Evolutionary conservation across 2,329 filamentous ascomycete genomes (phyloP).

Genomic region (Calonectria crousiana): DNA sequence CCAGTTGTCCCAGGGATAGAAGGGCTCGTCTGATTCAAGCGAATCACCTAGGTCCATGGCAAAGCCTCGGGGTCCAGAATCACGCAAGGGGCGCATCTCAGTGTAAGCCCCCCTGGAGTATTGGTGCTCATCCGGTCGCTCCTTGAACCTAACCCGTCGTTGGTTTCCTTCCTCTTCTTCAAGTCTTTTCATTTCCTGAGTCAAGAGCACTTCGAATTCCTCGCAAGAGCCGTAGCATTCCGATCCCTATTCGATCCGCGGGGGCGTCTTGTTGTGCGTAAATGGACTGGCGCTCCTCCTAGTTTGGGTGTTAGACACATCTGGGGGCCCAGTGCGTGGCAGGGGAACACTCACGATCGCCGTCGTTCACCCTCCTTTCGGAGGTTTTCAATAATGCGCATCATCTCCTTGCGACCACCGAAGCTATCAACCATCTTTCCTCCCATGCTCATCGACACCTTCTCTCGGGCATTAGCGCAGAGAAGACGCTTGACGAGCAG

Average conservation of each 20-base stretch:
- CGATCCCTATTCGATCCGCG: constrained; percentile 58
- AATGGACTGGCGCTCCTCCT: constrained; percentile 55
- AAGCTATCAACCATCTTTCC: constrained; percentile 85
- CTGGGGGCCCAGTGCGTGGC: background rate
- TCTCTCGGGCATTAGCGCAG: constrained; percentile 82
- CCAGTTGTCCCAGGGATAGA: constrained; percentile 11
- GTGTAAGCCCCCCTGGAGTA: background rate
- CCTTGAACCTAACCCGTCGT: background rate
- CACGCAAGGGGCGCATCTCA: background rate
- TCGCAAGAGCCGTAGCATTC: constrained; percentile 47
- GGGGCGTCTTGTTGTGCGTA: constrained; percentile 54
- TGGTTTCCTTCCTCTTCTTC: background rate
- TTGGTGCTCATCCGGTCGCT: background rate
- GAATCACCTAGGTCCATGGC: background rate
- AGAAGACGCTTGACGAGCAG: constrained; percentile 88
- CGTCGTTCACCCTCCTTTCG: constrained; percentile 89
- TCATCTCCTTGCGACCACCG: constrained; percentile 89
- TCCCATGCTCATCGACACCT: constrained; percentile 94
- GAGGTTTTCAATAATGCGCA: constrained; percentile 87
- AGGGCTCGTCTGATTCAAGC: background rate
- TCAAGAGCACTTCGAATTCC: constrained; percentile 44
- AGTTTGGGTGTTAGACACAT: constrained; percentile 36
- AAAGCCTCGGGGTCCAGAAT: background rate
- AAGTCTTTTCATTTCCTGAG: constrained; percentile 19
- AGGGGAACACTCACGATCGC: constrained; percentile 73